These are phyloP conservation scores for Cyclanthera cordifolia DNA, from an alignment of 306 rosid species.

Conservation along the genomic window DNA sequence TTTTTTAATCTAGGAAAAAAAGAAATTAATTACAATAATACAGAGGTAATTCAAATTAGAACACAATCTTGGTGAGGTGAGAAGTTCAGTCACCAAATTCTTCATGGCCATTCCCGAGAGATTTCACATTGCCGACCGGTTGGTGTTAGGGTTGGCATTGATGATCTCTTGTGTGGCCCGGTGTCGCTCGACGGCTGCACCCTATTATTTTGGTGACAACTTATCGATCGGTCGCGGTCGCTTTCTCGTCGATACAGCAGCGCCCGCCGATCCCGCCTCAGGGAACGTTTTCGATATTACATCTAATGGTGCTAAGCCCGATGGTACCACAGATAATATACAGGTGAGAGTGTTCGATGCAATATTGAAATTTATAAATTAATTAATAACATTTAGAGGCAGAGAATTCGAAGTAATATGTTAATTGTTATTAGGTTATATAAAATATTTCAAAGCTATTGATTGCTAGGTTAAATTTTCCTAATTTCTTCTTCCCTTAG, in stretches of 20 bases:
- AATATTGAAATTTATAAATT: no score
- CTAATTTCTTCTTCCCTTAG: no score
- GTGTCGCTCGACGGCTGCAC: not conserved
- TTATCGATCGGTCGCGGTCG: not conserved
- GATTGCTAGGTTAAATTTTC: no score
- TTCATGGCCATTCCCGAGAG: slow-evolving; percentile 12
- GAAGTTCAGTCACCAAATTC: not conserved
- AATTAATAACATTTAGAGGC: no score
- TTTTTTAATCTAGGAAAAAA: not conserved
- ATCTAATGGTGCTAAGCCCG: not conserved
- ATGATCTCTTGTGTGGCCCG: slow-evolving; percentile 20
- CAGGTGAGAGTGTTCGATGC: slow-evolving; percentile 4
- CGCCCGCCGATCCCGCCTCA: not conserved
- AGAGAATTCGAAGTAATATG: no score
- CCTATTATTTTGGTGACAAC: not conserved
- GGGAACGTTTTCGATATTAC: not conserved
- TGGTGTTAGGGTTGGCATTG: slow-evolving; percentile 16
- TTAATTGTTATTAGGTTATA: no score
- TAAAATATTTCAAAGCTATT: no score
- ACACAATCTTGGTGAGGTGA: slow-evolving; percentile 12
- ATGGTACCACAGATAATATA: not conserved
- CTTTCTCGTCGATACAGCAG: not conserved
- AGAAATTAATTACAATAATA: not conserved
- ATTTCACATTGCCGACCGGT: slow-evolving; percentile 1
- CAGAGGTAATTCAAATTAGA: not conserved